Base-by-base conservation (phyloP, 1,284 basidiomycete genomes). In the Uromyces viciae-fabae region DNA sequence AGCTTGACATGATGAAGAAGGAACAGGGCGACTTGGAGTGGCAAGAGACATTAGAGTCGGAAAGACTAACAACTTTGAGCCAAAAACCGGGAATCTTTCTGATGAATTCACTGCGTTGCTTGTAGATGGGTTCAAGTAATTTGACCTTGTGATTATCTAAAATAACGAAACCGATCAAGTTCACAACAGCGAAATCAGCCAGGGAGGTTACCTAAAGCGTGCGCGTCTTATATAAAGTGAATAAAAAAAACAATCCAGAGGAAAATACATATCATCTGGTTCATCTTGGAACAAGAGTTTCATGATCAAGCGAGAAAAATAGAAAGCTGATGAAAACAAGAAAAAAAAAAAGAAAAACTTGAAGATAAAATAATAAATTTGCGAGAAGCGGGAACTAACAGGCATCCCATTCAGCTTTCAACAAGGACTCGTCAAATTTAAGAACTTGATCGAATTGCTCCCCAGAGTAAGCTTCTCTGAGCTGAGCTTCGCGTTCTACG, bases 1-100 rank as follows among this genome's bases (percentile, higher is more conserved):
- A 64, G 60, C 36, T 19, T 8, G 60, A 19, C 17, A 40, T 82
- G 82, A 84, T 83, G 46, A 85, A 19, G 84, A 36, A 64, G 25
- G 15, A 7, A 22, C 38, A 42, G 84, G 76, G 82, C 83, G n/a
- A 43, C 7, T 1, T 25, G 42, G 14, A 68, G 38, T 68, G 38
- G 3, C 42, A 25, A 19, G 40, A 2, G 31, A 43, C 31, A 46
- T 19, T 15, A 1, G 52, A 40, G 25, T 40, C 36, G 31, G 36
- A 75, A 60, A 46, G n/a, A 79, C 76, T 71, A 22, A 79, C 76
- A 17, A 43, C 64, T 15, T 71, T 28, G 17, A 79, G 56, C 76
- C 76, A 79, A 28, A 79, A 71, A 33, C 56, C 52, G 1, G 49
- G 52, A 19, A 79, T 72, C 42, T 56, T 60, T 25, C 62, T 79